Evolutionary conservation across 1,284 basidiomycete species (phyloP), one percentile per base, ranked within the genome.

Genomic region (Stereum hirsutum): DNA sequence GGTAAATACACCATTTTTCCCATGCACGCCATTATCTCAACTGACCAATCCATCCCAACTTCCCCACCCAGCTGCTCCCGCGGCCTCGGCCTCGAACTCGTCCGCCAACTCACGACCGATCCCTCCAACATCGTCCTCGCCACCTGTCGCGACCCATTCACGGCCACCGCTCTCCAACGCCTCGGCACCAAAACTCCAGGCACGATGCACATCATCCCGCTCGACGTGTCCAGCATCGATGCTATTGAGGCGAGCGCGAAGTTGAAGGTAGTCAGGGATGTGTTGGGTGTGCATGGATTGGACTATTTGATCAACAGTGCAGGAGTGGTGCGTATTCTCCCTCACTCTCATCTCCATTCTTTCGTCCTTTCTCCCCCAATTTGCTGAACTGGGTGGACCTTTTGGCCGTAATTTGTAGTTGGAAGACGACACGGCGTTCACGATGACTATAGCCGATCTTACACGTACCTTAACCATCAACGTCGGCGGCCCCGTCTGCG

Each of bases 301-400:
- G 64, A 68, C 50, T 66, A 64, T 26, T 52, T 69, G 11, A 45
- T 65, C 39, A 67, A 68, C 51, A 68, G 65, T 38, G 65, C 66
- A n/a, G 65, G 53, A 1, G 57, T 65, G 28, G 64, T 65, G 33
- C 23, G 59, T 41, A 15, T 6, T 12, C 19, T 19, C 20, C 11
- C 24, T 25, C 11, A 21, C 10, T n/a, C 12, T 27, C 20, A 27
- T 15, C 3, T 24, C n/a, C 7, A 11, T 21, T 27, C 21, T n/a
- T n/a, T n/a, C n/a, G n/a, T n/a, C n/a, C n/a, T n/a, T n/a, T n/a
- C n/a, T n/a, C n/a, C n/a, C n/a, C n/a, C n/a, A n/a, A n/a, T n/a
- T n/a, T n/a, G n/a, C n/a, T n/a, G n/a, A n/a, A n/a, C n/a, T n/a
- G n/a, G n/a, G n/a, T n/a, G n/a, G n/a, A n/a, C n/a, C n/a, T n/a